phyloP scores from a whole-genome alignment of 352 stramenopile genomes.

The Phytopythium sindhum region DNA sequence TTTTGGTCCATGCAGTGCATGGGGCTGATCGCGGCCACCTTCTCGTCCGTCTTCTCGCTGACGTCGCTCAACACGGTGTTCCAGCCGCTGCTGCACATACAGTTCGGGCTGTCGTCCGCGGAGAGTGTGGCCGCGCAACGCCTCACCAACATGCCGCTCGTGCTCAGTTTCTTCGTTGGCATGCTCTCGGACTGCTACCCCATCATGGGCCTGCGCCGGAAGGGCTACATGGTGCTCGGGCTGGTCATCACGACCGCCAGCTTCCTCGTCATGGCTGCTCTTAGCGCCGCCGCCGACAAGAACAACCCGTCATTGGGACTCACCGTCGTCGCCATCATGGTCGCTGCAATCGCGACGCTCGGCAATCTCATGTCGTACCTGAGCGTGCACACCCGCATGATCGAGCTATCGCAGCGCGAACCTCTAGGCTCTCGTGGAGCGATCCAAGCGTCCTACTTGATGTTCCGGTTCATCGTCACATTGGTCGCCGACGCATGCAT shows the following conservation, averaged over 20 bases:
- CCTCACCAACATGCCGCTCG: constrained; percentile 53
- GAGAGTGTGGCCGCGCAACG: constrained; percentile 23
- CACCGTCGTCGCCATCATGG: constrained; percentile 19
- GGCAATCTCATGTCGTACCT: constrained; percentile 35
- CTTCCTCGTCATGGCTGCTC: constrained; percentile 25
- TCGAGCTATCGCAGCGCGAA: constrained; percentile 44
- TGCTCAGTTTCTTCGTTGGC: constrained; percentile 77
- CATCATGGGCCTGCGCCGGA: constrained; percentile 71
- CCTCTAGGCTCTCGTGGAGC: constrained; percentile 26
- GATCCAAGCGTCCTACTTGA: constrained; percentile 39
- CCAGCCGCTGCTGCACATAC: constrained; percentile 21
- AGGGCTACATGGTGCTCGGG: constrained; percentile 77
- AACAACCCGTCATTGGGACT: constrained; percentile 9
- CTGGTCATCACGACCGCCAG: constrained; percentile 22
- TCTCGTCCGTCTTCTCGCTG: constrained; percentile 44
- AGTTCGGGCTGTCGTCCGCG: constrained; percentile 20
- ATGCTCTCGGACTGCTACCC: constrained; percentile 75
- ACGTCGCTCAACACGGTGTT: constrained; percentile 22
- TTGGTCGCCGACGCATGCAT: constrained; percentile 19
- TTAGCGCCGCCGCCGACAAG: constrained; percentile 23
- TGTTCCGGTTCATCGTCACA: constrained; percentile 21
- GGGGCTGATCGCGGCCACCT: constrained; percentile 34
- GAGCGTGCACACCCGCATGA: constrained; percentile 32
- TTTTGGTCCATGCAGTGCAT: constrained; percentile 35
- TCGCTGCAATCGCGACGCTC: constrained; percentile 17